These are phyloP conservation scores for Neonectria sp. DNA, from an alignment of 2,329 filamentous ascomycete genomes.

Conservation along the genomic window DNA sequence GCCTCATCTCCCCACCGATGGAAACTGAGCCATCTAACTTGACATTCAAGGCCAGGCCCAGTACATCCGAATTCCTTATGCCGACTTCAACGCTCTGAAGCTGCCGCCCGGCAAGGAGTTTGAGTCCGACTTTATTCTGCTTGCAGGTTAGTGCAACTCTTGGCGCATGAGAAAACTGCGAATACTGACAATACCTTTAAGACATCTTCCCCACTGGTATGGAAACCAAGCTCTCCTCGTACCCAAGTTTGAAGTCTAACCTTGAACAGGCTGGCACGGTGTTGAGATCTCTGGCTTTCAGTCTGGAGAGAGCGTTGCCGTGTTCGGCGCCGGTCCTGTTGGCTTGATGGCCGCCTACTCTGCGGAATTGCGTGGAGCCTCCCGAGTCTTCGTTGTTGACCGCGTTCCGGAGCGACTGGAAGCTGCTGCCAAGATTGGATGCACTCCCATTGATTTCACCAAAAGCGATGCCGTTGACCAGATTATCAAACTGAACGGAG, in stretches of 20 bases:
- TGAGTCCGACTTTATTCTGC: constrained; percentile 71
- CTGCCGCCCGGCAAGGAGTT: constrained; percentile 73
- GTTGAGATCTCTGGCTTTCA: constrained; percentile 71
- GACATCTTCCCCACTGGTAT: constrained; percentile 54
- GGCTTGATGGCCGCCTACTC: constrained; percentile 78
- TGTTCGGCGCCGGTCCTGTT: constrained; percentile 76
- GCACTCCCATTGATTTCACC: constrained; percentile 72
- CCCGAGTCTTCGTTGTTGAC: constrained; percentile 74
- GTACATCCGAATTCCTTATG: constrained; percentile 75
- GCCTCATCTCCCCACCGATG: neutral
- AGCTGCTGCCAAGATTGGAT: constrained; percentile 74
- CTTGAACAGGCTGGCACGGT: constrained; percentile 66
- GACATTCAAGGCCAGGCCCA: constrained; percentile 67
- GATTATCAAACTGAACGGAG: constrained; percentile 71
- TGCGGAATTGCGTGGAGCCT: constrained; percentile 72
- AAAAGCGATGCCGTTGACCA: constrained; percentile 72
- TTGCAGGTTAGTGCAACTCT: constrained; percentile 52
- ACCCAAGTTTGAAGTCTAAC: neutral
- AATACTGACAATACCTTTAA: constrained; percentile 18
- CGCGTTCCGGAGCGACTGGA: constrained; percentile 72
- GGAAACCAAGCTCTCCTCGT: neutral
- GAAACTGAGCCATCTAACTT: neutral
- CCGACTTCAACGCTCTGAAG: constrained; percentile 76
- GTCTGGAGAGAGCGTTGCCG: constrained; percentile 73
- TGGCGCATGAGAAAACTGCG: constrained; percentile 55